Base-by-base conservation (phyloP, 2,329 filamentous ascomycete genomes). In the Tetracladium maxilliforme region DNA sequence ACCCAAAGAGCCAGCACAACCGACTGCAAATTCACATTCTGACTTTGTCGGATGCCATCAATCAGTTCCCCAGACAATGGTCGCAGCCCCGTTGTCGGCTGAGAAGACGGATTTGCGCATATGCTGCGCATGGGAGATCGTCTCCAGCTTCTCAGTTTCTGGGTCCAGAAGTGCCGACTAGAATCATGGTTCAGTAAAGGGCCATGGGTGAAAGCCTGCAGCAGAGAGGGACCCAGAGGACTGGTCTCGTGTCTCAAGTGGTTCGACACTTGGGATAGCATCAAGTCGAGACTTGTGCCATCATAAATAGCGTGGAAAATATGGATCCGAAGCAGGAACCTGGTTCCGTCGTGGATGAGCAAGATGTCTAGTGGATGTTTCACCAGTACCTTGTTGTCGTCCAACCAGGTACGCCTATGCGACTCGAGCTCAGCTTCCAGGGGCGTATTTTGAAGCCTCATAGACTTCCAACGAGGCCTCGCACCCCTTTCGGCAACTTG, bases 301-400 rank as follows among this genome's bases (percentile, higher is more conserved):
- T 94, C 86, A 38, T 94, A 94, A 0, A 93, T 47, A 0, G 68
- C 83, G 43, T 94, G 86, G 48, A 93, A 92, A 1, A 92, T 72
- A 22, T 77, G 64, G 3, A 92, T 39, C 3, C 60, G 49, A 16
- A 92, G 48, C 0, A 58, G 33, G 6, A 39, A 38, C 2, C 35
- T 37, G 1, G 33, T 34, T 1, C 29, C 26, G 5, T 41, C 23
- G 1, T 35, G 29, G 3, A 68, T 31, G 1, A 62, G 27, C 2
- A 63, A 41, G 3, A 71, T 33, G 26, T 70, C 56, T 5, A 77
- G 43, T 0, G 74, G 74, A 6, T 45, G 48, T 3, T 39, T 36
- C 2, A 77, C 33, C 4, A 64, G 48, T 2, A 49, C 42, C 5
- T 43, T 39, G 30, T n/a, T n/a, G n/a, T n/a, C n/a, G n/a, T n/a